Base-by-base conservation (phyloP, 768 basidiomycete species). In the Paxillus involutus region DNA sequence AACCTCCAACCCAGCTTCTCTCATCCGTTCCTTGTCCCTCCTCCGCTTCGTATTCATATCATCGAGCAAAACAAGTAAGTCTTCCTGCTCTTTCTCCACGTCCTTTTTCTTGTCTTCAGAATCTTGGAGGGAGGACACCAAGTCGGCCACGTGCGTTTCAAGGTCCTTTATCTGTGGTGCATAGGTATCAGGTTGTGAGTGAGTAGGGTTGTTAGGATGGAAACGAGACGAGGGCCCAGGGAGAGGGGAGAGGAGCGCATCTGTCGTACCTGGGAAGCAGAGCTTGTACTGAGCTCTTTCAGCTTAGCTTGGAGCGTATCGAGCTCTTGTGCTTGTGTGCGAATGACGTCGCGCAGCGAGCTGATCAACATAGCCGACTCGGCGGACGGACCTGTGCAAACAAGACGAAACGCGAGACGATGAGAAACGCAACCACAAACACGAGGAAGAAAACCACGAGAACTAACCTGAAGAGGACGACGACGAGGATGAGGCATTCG, bases 11-110 rank as follows among this genome's bases (percentile, higher is more conserved):
- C 90, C 90, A 10, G 81, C 82, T 52, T 80, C 82, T 63, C 79
- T 77, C 76, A 99, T 81, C 59, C 80, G 77, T 44, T 70, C 79
- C 75, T 98, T 98, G 66, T 98, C 97, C 60, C 76, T 77, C 73
- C 81, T 82, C 49, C 95, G 79, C 73, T 99, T 99, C 59, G 75
- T 81, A 43, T 84, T 90, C 57, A 97, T 76, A 73, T 98, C 97
- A 63, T 98, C 97, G 4, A 99, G 75, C 32, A 98, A 72, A 11
- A 99, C 95, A 19, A 99, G 76, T 45, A 98, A 69, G 70, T 99
- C 96, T 67, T 98, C 96, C 62, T 98, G 95, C 69, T 99, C 96
- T 71, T 94, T 95, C 70, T 97, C 94, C 21, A 85, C 83, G 9
- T 97, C 94, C 59, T 82, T 86, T 46, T 82, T 80, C 66, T 86